These are phyloP conservation scores for Botrytis deweyae DNA, from an alignment of 2,329 filamentous ascomycete species.

Conservation along the genomic window DNA sequence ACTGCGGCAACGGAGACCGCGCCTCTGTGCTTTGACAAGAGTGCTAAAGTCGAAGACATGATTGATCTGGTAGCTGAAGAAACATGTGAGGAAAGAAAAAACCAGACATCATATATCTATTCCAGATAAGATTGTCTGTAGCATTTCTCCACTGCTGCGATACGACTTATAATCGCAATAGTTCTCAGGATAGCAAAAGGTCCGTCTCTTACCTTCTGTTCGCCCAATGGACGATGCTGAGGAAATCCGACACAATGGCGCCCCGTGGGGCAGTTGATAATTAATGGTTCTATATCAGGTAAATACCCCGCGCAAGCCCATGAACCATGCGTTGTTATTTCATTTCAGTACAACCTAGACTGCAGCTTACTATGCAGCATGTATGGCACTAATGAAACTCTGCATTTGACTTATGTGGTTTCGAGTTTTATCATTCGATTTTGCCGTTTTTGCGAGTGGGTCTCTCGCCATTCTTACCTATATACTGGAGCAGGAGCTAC, in stretches of 20 bases:
- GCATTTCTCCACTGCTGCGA: not conserved
- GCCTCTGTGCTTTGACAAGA: conserved; percentile 25
- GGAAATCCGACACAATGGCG: not conserved
- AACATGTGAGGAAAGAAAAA: not conserved
- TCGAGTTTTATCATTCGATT: not conserved
- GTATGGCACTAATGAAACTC: conserved; percentile 6
- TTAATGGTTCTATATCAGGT: not conserved
- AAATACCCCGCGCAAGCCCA: conserved; percentile 6
- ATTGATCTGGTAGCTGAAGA: conserved; percentile 2
- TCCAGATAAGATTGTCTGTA: not conserved
- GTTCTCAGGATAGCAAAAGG: not conserved
- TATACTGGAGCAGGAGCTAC: not conserved
- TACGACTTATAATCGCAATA: not conserved
- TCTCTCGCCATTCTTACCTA: not conserved
- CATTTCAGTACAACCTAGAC: not conserved
- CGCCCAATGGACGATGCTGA: conserved; percentile 11
- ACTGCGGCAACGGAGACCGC: conserved; percentile 27
- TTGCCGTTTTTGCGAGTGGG: not conserved
- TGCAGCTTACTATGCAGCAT: conserved; percentile 10
- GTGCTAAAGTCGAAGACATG: conserved; percentile 16
- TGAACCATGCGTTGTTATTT: conserved; percentile 8
- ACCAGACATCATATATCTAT: not conserved
- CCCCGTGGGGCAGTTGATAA: not conserved
- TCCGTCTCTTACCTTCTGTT: not conserved
- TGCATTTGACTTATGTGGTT: not conserved